These are phyloP conservation scores for Dactylis glomerata DNA, from an alignment of 176 grass and related monocot species.

Conservation along the genomic window DNA sequence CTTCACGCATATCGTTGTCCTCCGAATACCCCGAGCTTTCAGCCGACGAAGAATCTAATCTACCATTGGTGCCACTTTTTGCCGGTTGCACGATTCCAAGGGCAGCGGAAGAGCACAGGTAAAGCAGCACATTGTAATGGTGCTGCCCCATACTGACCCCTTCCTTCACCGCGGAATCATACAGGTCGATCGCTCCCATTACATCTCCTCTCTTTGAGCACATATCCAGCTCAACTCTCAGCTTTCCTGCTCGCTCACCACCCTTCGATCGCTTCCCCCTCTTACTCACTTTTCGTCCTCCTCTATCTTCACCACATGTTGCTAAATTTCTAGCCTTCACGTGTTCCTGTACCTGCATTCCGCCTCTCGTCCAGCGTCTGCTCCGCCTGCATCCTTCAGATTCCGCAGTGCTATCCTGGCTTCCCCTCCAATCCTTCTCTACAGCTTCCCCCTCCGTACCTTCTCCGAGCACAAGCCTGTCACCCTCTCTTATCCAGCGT, in stretches of 20 bases:
- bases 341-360: background rate
- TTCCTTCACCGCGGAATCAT: constrained; percentile 39
- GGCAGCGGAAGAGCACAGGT: constrained; percentile 58
- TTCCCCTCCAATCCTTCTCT: background rate
- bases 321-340: constrained; percentile 2
- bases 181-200: constrained; percentile 46
- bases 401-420: background rate
- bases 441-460: background rate
- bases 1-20: background rate
- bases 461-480: background rate
- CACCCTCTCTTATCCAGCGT: constrained; percentile 24
- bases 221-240: constrained; percentile 56
- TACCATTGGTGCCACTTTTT: constrained; percentile 45
- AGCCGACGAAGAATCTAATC: background rate
- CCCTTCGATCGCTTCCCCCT: constrained; percentile 14
- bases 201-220: constrained; percentile 69
- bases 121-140: constrained; percentile 73
- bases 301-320: background rate
- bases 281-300: constrained; percentile 10
- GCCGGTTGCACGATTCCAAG: constrained; percentile 52
- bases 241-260: constrained; percentile 25
- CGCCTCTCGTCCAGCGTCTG: background rate
- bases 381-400: background rate
- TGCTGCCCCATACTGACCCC: constrained; percentile 51
- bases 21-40: background rate